Conservation (phyloP, 352 stramenopile species). For the Globisporangium solare region DNA sequence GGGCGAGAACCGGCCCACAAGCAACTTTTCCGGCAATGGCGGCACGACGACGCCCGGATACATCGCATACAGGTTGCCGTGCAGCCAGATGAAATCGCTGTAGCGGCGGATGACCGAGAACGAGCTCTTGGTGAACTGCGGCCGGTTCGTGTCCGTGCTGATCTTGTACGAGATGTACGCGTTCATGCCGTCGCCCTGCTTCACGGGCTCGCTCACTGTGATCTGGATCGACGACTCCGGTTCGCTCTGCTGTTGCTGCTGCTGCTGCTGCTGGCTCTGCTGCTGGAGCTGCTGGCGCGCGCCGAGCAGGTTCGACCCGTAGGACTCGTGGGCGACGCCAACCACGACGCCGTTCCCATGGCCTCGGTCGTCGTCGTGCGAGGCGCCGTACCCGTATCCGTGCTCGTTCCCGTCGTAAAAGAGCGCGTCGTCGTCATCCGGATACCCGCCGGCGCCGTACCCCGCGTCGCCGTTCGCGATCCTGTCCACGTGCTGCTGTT, state of each 20-base stretch:
- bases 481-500: slow-evolving; percentile 9
- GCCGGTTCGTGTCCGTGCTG: slow-evolving; percentile 61
- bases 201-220: slow-evolving; percentile 92
- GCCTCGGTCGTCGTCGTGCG: neutral
- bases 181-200: slow-evolving; percentile 96
- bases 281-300: slow-evolving; percentile 7
- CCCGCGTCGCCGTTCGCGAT: neutral
- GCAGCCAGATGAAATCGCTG: slow-evolving; percentile 96
- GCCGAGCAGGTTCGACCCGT: slow-evolving; percentile 14
- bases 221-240: slow-evolving; percentile 59
- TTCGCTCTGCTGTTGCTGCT: neutral
- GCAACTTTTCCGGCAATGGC: slow-evolving; percentile 94
- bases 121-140: slow-evolving; percentile 80
- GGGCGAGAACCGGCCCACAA: slow-evolving; percentile 91
- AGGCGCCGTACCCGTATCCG: slow-evolving; percentile 10
- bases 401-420: slow-evolving; percentile 14
- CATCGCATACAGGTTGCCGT: slow-evolving; percentile 82
- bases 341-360: neutral
- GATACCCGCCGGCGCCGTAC: neutral
- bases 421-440: slow-evolving; percentile 15
- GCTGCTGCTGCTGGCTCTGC: slow-evolving; percentile 3
- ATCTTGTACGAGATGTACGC: slow-evolving; percentile 98
- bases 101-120: slow-evolving; percentile 92
- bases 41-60: slow-evolving; percentile 91
- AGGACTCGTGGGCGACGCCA: slow-evolving; percentile 14